Evolutionary conservation across 2,329 filamentous ascomycete genomes (phyloP).

Genomic region (Talaromyces atroroseus): DNA sequence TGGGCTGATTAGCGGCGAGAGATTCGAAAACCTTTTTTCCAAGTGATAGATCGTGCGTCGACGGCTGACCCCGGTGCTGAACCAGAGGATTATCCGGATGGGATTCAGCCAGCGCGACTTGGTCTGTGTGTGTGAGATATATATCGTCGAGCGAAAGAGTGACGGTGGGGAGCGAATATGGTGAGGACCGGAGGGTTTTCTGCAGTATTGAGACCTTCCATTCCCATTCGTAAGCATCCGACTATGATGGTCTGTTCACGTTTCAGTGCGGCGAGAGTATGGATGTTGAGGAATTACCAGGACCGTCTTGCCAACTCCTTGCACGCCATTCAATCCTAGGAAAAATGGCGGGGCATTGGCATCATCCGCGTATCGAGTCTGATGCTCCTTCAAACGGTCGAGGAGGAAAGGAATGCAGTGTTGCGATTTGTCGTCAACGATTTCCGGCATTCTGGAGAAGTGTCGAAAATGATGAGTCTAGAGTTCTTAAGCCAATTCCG

Average conservation of each 20-base stretch:
- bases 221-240: background rate
- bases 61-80: conserved; percentile 77
- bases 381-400: conserved; percentile 51
- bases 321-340: conserved; percentile 83
- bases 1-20: conserved; percentile 46
- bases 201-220: conserved; percentile 57
- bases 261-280: background rate
- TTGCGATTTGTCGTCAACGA: conserved; percentile 71
- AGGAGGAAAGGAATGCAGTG: conserved; percentile 75
- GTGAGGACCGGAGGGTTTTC: conserved; percentile 52
- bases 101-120: conserved; percentile 57
- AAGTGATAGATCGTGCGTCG: conserved; percentile 71
- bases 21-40: conserved; percentile 59
- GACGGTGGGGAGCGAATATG: conserved; percentile 58
- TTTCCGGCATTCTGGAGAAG: conserved; percentile 40
- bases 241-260: too few relatives aligned
- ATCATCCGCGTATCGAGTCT: conserved; percentile 32
- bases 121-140: conserved; percentile 69
- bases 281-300: conserved; percentile 51
- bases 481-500: too few relatives aligned
- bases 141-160: conserved; percentile 85
- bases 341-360: conserved; percentile 61
- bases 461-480: background rate
- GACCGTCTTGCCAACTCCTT: conserved; percentile 89
- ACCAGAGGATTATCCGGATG: conserved; percentile 70